These are phyloP conservation scores for Saccharomyces pastorianus DNA, from an alignment of 1,139 yeast genomes.

Conservation along the genomic window DNA sequence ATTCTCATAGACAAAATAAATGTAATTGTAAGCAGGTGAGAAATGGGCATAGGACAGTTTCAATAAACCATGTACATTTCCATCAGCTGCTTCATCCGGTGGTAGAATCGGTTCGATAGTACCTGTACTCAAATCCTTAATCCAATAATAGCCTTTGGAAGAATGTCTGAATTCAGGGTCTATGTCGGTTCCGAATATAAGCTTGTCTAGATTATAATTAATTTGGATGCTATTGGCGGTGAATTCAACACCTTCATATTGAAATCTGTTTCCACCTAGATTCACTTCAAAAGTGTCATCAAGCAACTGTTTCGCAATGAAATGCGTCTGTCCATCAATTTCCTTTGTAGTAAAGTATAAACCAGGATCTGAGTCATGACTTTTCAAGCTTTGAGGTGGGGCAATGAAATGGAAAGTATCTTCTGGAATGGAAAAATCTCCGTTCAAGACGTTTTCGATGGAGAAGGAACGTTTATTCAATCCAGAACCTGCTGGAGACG, in stretches of 20 bases:
- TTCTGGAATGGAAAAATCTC: slow-evolving; percentile 23
- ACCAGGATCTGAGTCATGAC: slow-evolving; percentile 32
- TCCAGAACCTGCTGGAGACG: not conserved
- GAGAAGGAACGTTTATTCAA: slow-evolving; percentile 11
- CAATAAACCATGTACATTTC: slow-evolving; percentile 15
- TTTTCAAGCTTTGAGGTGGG: slow-evolving; percentile 23
- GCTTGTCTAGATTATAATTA: slow-evolving; percentile 25
- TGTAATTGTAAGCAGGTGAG: slow-evolving; percentile 61
- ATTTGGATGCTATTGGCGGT: slow-evolving; percentile 21
- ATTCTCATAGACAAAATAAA: slow-evolving; percentile 64
- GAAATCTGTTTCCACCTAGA: slow-evolving; percentile 20
- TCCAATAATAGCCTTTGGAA: slow-evolving; percentile 56
- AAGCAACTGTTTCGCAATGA: slow-evolving; percentile 26
- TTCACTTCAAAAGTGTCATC: slow-evolving; percentile 14
- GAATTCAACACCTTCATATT: slow-evolving; percentile 18
- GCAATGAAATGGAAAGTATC: slow-evolving; percentile 27
- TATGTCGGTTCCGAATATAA: slow-evolving; percentile 28
- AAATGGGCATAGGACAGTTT: slow-evolving; percentile 54
- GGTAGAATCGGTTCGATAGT: slow-evolving; percentile 38
- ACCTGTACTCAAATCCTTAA: slow-evolving; percentile 39
- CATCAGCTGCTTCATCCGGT: slow-evolving; percentile 13
- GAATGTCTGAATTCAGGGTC: slow-evolving; percentile 72
- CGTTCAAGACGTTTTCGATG: slow-evolving; percentile 23
- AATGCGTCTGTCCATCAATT: slow-evolving; percentile 14
- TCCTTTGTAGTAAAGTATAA: slow-evolving; percentile 23